Percentiles rank a stretch among this genome's conserved stretches.
Conservation (phyloP, 179 eudicot genomes). For the Heliamphora pulchella region DNA sequence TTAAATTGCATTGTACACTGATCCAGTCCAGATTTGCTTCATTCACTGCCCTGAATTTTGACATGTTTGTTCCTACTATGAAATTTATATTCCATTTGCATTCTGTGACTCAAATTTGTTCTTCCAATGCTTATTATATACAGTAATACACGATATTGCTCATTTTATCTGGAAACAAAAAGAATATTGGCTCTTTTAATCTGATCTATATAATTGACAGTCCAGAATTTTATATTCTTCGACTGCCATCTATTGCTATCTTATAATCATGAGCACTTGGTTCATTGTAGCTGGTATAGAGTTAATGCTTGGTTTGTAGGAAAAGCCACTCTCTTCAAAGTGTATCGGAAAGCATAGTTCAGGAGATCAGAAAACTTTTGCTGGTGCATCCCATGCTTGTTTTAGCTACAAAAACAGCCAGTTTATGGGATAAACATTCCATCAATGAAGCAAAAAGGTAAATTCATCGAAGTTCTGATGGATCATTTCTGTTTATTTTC, state of each 20-base stretch:
- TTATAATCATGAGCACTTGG: neutral
- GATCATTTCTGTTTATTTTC: neutral
- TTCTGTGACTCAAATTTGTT: no score
- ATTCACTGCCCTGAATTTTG: no score
- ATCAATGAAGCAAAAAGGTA: conserved; percentile 43
- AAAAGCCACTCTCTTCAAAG: conserved; percentile 70
- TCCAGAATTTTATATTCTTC: neutral
- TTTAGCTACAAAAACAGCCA: conserved; percentile 64
- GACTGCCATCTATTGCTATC: neutral
- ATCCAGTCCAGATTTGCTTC: no score
- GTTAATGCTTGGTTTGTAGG: conserved; percentile 31
- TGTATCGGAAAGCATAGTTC: conserved; percentile 61
- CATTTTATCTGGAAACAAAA: neutral
- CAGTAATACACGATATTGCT: neutral
- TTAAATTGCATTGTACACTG: no score
- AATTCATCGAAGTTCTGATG: conserved; percentile 1
- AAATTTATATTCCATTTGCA: no score
- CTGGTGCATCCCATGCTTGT: conserved; percentile 73
- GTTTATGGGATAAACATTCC: conserved; percentile 36
- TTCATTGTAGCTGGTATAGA: neutral
- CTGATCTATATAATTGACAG: neutral
- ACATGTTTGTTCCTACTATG: no score
- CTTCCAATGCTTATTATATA: no score
- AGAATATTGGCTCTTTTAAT: neutral
- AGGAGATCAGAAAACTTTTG: conserved; percentile 54